Evolutionary conservation across 2,329 filamentous ascomycete genomes (phyloP).

Genomic region (Exophiala dermatitidis): DNA sequence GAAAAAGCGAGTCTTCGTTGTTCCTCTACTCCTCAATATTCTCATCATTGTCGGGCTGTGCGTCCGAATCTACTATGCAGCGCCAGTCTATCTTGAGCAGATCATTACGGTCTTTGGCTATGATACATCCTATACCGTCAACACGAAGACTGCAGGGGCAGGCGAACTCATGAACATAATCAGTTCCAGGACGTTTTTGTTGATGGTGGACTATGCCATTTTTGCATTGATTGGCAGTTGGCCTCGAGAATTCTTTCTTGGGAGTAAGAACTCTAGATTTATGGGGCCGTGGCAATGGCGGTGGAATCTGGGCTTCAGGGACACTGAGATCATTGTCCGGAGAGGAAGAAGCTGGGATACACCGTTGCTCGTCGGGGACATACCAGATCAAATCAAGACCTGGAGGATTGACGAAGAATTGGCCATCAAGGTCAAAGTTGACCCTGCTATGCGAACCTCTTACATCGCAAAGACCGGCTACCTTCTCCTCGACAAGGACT

Average conservation of each 20-base stretch:
- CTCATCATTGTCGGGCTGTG: slow-evolving; percentile 57
- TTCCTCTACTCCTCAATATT: slow-evolving; percentile 71
- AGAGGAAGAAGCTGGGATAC: slow-evolving; percentile 67
- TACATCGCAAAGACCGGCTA: slow-evolving; percentile 78
- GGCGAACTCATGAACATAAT: slow-evolving; percentile 52
- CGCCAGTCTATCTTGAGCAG: slow-evolving; percentile 66
- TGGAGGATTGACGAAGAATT: slow-evolving; percentile 46
- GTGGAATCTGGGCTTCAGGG: slow-evolving; percentile 61
- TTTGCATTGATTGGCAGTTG: slow-evolving; percentile 63
- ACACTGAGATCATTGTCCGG: slow-evolving; percentile 73
- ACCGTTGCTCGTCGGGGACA: slow-evolving; percentile 39
- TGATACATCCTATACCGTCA: slow-evolving; percentile 59
- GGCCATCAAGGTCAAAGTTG: slow-evolving; percentile 50
- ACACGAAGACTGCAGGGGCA: slow-evolving; percentile 52
- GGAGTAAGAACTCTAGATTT: slow-evolving; percentile 46
- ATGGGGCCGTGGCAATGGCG: slow-evolving; percentile 65
- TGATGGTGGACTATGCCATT: slow-evolving; percentile 67
- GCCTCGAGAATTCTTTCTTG: slow-evolving; percentile 65
- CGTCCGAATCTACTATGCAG: slow-evolving; percentile 61
- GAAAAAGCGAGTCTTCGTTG: slow-evolving; percentile 75
- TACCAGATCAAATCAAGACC: slow-evolving; percentile 32
- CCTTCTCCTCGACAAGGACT: slow-evolving; percentile 73
- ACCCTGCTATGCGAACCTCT: slow-evolving; percentile 61
- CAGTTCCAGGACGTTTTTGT: slow-evolving; percentile 53
- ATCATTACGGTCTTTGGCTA: slow-evolving; percentile 59